Conservation (phyloP, 2,329 filamentous ascomycete species). For the Pseudocercospora pini-densiflorae region DNA sequence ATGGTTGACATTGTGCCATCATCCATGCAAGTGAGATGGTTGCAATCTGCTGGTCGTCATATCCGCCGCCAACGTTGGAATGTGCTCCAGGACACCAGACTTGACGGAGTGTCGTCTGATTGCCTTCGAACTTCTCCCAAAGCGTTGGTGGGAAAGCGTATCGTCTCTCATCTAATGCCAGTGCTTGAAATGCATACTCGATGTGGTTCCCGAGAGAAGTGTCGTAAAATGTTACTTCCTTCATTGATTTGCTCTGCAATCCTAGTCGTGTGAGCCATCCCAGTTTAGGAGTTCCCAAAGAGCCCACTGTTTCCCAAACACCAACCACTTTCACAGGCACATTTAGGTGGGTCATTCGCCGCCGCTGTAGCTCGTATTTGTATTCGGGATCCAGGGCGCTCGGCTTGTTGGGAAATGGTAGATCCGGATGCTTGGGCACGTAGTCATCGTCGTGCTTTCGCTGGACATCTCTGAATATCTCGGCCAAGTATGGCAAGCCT, state of each 20-base stretch:
- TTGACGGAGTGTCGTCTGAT: constrained; percentile 51
- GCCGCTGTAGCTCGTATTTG: constrained; percentile 44
- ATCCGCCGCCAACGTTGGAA: constrained; percentile 52
- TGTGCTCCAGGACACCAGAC: constrained; percentile 56
- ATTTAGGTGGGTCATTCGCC: constrained; percentile 39
- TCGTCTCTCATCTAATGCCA: constrained; percentile 50
- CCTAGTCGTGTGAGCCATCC: constrained; percentile 44
- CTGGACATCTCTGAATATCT: constrained; percentile 53
- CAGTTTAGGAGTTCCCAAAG: constrained; percentile 53
- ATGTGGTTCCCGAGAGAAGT: constrained; percentile 48
- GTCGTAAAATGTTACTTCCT: constrained; percentile 53
- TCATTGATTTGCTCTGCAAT: constrained; percentile 39
- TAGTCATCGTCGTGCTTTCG: constrained; percentile 51
- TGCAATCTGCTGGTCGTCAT: constrained; percentile 52
- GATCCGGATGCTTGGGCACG: constrained; percentile 49
- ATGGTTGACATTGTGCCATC: constrained; percentile 57
- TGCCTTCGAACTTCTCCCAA: constrained; percentile 50
- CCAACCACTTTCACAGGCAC: constrained; percentile 49
- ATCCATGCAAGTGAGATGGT: constrained; percentile 63
- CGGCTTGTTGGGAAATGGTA: constrained; percentile 54
- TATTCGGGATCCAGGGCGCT: constrained; percentile 49
- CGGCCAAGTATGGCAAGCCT: constrained; percentile 50
- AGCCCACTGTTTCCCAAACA: constrained; percentile 53
- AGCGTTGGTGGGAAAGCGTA: constrained; percentile 47
- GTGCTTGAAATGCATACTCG: constrained; percentile 51